Conservation (phyloP, 306 rosid genomes). For the Acacia melanoxylon region DNA sequence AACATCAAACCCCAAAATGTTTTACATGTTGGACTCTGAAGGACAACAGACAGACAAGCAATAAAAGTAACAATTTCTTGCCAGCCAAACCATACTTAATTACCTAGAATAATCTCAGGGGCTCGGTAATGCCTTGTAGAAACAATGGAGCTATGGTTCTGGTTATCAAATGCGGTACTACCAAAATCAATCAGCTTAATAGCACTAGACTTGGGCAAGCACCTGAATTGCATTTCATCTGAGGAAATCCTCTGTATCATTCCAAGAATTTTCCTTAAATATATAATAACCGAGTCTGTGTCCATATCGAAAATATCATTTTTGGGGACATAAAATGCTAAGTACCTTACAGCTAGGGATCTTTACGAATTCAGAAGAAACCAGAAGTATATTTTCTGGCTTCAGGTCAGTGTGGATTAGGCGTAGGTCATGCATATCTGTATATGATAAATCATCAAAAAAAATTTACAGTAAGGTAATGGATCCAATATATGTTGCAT, state of each 20-base stretch:
- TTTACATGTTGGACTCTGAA: constrained; percentile 19
- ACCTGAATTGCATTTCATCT: constrained; percentile 75
- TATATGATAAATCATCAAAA: constrained; percentile 45
- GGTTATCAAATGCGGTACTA: constrained; percentile 88
- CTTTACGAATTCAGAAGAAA: constrained; percentile 85
- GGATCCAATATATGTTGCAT: constrained; percentile 36
- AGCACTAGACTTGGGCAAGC: constrained; percentile 99
- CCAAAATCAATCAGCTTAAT: constrained; percentile 99
- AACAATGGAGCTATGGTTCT: constrained; percentile 93
- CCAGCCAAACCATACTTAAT: constrained; percentile 52
- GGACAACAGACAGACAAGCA: constrained; percentile 29
- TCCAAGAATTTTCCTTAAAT: constrained; percentile 46
- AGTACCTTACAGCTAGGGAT: constrained; percentile 89
- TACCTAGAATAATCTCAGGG: constrained; percentile 98
- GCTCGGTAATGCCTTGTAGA: constrained; percentile 98
- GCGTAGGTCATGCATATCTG: constrained; percentile 89
- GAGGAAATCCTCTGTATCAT: constrained; percentile 89
- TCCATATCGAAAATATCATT: constrained; percentile 36
- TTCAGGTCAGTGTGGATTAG: constrained; percentile 95
- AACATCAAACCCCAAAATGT: constrained; percentile 12
- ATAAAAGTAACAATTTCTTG: constrained; percentile 33
- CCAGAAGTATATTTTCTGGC: constrained; percentile 99
- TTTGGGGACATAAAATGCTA: constrained; percentile 36
- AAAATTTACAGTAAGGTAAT: constrained; percentile 34
- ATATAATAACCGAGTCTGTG: constrained; percentile 38